Base-by-base conservation (phyloP, 768 basidiomycete genomes). In the Saitozyma sp. region DNA sequence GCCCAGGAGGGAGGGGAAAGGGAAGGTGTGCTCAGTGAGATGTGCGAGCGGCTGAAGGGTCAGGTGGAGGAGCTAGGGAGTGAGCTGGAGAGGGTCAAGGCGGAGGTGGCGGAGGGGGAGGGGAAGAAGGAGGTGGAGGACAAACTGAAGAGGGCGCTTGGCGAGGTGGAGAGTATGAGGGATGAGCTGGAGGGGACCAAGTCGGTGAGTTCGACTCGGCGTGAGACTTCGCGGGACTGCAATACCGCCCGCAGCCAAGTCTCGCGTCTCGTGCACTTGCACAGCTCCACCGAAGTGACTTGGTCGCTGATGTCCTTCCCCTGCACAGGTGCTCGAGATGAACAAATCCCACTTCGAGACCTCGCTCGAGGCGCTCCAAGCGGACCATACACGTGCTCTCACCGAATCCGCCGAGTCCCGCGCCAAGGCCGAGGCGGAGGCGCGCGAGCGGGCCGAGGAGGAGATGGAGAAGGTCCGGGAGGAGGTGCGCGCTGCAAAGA, bases 341-440 rank as follows among this genome's bases (percentile, higher is more conserved):
- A 74, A 74, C 64, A 74, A 71, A 57, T 59, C 59, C 8, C 68
- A 69, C 54, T 73, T 73, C 57, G 58, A 67, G 45, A 53, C 57
- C 13, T 59, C 68, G 1, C 59, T 73, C 6, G 57, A 59, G 13
- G 60, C 64, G 41, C 52, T 64, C 16, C 63, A 69, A 49, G 63
- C 62, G 3, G 62, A 65, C 14, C 64, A 68, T 50, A 39, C 40
- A 0, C 14, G 43, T 11, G 64, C 67, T n/a, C 41, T 64, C 16
- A 10, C 16, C 8, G 49, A 40, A 17, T 6, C 20, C 4, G 58
- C 66, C 11, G 48, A 50, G 16, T 46, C 55, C 40, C 50, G 48
- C 5, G 58, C 55, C 14, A 43, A 59, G 50, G 45, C 41, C 17
- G 42, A 39, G n/a, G 50, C 29, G 16, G 59, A 37, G 41, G n/a